phyloP scores from a whole-genome alignment of 257 asterid species.

The Eustoma russellianum region DNA sequence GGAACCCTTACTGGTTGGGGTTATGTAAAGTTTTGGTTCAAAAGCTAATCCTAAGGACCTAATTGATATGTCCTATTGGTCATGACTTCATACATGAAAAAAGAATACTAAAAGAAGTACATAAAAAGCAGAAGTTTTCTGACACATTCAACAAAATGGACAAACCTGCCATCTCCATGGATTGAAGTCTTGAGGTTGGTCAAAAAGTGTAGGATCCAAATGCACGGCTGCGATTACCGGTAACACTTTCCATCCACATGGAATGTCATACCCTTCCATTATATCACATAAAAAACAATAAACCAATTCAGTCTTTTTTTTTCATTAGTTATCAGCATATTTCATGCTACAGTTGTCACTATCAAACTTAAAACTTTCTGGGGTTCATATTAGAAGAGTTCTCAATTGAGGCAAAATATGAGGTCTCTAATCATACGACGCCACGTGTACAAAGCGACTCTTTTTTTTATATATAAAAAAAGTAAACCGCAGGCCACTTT shows the following conservation, averaged over 20 bases:
- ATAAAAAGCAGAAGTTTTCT: slow-evolving; percentile 5
- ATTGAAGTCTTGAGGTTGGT: slow-evolving; percentile 85
- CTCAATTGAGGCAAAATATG: no score
- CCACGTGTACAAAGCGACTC: no score
- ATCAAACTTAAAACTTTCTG: background rate
- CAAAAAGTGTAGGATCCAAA: slow-evolving; percentile 81
- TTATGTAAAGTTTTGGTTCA: no score
- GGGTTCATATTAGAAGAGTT: background rate
- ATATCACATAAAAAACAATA: no score
- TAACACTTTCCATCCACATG: slow-evolving; percentile 98
- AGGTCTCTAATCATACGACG: no score
- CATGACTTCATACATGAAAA: slow-evolving; percentile 8
- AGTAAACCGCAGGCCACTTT: no score
- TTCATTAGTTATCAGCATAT: background rate
- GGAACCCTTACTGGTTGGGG: no score
- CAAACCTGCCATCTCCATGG: slow-evolving; percentile 93
- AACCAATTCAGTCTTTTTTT: no score
- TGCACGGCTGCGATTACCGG: slow-evolving; percentile 97
- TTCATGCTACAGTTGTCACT: slow-evolving; percentile 1
- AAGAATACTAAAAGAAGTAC: background rate
- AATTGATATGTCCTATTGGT: background rate
- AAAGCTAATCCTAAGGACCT: no score
- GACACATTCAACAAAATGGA: slow-evolving; percentile 17
- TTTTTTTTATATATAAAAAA: no score
- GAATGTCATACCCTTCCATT: slow-evolving; percentile 76